phyloP scores from a whole-genome alignment of 2,329 filamentous ascomycete genomes.

The Trichoderma sp. region DNA sequence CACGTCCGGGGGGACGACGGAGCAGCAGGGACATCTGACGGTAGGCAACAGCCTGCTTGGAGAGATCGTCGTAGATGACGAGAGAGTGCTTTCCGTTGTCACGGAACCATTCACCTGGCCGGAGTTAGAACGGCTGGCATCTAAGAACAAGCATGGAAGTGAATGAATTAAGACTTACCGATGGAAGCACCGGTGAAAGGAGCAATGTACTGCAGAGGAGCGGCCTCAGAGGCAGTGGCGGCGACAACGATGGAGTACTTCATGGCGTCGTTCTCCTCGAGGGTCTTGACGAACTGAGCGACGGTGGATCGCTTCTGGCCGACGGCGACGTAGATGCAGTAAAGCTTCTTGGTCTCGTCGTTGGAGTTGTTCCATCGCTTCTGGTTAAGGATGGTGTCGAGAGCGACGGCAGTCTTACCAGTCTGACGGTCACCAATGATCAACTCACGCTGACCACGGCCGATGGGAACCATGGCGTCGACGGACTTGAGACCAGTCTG shows the following conservation, averaged over 20 bases:
- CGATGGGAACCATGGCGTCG: slow-evolving; percentile 99
- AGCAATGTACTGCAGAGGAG: slow-evolving; percentile 90
- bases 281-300: slow-evolving; percentile 98
- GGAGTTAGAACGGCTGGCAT: too few species aligned
- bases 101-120: too few species aligned
- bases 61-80: slow-evolving; percentile 92
- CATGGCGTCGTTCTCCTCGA: slow-evolving; percentile 99
- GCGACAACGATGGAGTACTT: slow-evolving; percentile 95
- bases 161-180: too few species aligned
- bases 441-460: slow-evolving; percentile 99
- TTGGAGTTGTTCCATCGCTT: slow-evolving; percentile 89
- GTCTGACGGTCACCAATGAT: slow-evolving; percentile 99
- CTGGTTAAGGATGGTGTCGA: slow-evolving; percentile 99
- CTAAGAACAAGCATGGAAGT: too few species aligned
- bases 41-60: slow-evolving; percentile 97
- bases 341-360: slow-evolving; percentile 98
- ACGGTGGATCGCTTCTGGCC: slow-evolving; percentile 99
- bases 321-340: slow-evolving; percentile 98
- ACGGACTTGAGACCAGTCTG: slow-evolving; percentile 99
- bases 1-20: slow-evolving; percentile 96
- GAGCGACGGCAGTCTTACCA: slow-evolving; percentile 97
- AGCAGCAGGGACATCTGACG: slow-evolving; percentile 99
- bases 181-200: slow-evolving; percentile 74
- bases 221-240: slow-evolving; percentile 95
- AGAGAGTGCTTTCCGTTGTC: slow-evolving; percentile 88